Evolutionary conservation across 2,329 filamentous ascomycete species (phyloP).

Genomic region (Xylaria sp.): DNA sequence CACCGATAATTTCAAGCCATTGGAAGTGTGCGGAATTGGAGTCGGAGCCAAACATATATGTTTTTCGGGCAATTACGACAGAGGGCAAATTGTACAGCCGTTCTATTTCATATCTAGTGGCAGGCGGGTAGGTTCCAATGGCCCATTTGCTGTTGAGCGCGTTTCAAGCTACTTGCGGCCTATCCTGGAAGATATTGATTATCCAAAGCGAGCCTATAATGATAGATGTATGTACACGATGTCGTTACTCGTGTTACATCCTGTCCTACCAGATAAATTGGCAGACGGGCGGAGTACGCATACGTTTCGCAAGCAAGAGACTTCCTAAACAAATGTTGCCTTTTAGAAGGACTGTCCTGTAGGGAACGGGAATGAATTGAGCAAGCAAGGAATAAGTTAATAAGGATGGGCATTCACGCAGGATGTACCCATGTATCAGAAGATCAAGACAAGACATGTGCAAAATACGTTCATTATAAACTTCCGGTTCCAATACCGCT

Average conservation of each 20-base stretch:
- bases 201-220: background rate
- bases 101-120: background rate
- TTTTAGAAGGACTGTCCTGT: background rate
- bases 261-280: background rate
- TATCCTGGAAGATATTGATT: background rate
- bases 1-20: background rate
- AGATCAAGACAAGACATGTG: background rate
- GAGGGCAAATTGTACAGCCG: slow-evolving; percentile 8
- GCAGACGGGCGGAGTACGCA: background rate
- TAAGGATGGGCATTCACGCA: background rate
- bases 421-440: background rate
- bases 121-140: slow-evolving; percentile 1
- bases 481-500: background rate
- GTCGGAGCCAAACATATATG: background rate
- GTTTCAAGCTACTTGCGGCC: background rate
- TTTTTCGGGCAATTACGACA: background rate
- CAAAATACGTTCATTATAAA: background rate
- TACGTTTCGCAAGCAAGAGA: background rate
- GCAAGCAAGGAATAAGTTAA: background rate
- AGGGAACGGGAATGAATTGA: background rate
- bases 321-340: background rate
- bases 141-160: background rate
- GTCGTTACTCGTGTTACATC: background rate
- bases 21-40: background rate
- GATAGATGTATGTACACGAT: background rate